Percentiles rank a stretch among this genome's conserved stretches.
Conservation (phyloP, 2,329 filamentous ascomycete genomes). For the Monilinia vaccinii-corymbosi region DNA sequence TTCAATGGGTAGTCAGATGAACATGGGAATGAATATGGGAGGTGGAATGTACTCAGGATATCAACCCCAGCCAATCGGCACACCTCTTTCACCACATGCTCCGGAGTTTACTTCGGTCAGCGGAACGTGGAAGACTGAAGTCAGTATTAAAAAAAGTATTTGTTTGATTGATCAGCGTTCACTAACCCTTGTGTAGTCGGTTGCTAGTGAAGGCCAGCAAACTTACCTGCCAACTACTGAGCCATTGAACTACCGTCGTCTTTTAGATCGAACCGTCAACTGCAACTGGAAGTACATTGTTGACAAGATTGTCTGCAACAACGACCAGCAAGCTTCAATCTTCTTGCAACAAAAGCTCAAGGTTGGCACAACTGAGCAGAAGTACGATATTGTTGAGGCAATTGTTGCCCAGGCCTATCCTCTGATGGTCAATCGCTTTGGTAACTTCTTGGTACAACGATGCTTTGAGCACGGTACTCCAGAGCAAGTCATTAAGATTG, state of each 20-base stretch:
- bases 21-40: slow-evolving; percentile 16
- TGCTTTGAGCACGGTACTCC: slow-evolving; percentile 97
- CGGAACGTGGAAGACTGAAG: slow-evolving; percentile 29
- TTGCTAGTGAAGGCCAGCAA: slow-evolving; percentile 45
- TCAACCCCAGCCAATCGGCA: slow-evolving; percentile 49
- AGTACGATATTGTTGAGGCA: slow-evolving; percentile 92
- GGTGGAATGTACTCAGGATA: slow-evolving; percentile 30
- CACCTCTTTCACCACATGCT: slow-evolving; percentile 62
- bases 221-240: slow-evolving; percentile 83
- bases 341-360: slow-evolving; percentile 99
- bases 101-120: slow-evolving; percentile 59
- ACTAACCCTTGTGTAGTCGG: slow-evolving; percentile 33
- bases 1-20: slow-evolving; percentile 17
- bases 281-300: slow-evolving; percentile 99
- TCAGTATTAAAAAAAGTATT: slow-evolving; percentile 22
- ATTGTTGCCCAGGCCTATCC: slow-evolving; percentile 93
- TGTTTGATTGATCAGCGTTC: slow-evolving; percentile 8
- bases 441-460: slow-evolving; percentile 95
- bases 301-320: slow-evolving; percentile 98
- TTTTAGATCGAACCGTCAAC: slow-evolving; percentile 90
- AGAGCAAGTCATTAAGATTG: slow-evolving; percentile 91
- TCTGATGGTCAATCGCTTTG: slow-evolving; percentile 96
- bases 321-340: slow-evolving; percentile 97
- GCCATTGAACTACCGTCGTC: slow-evolving; percentile 89
- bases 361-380: slow-evolving; percentile 87